These are phyloP conservation scores for Parastagonospora avenae DNA, from an alignment of 2,329 filamentous ascomycete genomes.

Conservation along the genomic window DNA sequence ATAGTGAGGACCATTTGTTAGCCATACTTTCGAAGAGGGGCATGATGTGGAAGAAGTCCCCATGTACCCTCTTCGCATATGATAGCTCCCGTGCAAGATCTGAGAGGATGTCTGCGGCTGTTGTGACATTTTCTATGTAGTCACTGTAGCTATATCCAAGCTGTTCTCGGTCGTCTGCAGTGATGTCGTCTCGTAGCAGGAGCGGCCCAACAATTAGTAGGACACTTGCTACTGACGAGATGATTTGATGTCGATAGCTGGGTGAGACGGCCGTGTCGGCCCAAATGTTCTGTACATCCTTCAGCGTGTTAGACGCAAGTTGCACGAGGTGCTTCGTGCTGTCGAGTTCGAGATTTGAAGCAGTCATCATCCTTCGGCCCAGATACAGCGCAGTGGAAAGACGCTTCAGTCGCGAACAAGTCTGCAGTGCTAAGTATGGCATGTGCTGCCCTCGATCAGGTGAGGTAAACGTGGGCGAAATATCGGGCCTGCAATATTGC, in stretches of 20 bases:
- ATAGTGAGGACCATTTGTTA: background rate
- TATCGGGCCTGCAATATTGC: constrained; percentile 12
- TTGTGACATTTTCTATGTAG: constrained; percentile 17
- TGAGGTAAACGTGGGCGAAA: too few relatives aligned
- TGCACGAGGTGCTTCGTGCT: constrained; percentile 14
- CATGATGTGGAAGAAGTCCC: constrained; percentile 24
- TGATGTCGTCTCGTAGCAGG: constrained; percentile 16
- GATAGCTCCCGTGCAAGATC: constrained; percentile 15
- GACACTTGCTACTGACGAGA: constrained; percentile 19
- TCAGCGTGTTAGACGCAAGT: constrained; percentile 10
- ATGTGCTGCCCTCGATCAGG: too few relatives aligned
- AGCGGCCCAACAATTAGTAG: constrained; percentile 28
- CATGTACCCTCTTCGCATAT: constrained; percentile 26
- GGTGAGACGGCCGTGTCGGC: constrained; percentile 11
- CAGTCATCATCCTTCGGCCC: too few relatives aligned
- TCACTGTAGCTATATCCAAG: constrained; percentile 1
- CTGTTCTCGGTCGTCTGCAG: constrained; percentile 2
- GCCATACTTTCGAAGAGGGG: constrained; percentile 8
- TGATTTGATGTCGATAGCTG: constrained; percentile 23
- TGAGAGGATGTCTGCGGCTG: constrained; percentile 17
- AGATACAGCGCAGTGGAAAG: too few relatives aligned
- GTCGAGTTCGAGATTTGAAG: too few relatives aligned
- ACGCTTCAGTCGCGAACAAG: too few relatives aligned
- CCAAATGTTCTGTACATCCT: constrained; percentile 6
- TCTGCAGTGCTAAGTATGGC: too few relatives aligned